These are phyloP conservation scores for Phytophthora citricola DNA, from an alignment of 352 stramenopile species.

Conservation along the genomic window DNA sequence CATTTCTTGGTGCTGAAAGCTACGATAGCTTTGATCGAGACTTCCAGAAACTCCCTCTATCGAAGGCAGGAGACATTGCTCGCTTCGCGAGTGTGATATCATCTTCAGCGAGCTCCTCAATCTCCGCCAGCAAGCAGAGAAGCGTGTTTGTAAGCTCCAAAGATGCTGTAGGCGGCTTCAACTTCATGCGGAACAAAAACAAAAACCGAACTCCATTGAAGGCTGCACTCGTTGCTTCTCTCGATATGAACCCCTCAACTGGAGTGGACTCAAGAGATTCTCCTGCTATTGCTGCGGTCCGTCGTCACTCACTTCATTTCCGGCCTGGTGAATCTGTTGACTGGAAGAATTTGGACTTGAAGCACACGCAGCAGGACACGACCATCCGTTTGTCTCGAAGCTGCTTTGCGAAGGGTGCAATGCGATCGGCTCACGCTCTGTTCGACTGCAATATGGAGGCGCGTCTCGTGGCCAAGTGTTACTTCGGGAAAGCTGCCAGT, in stretches of 20 bases:
- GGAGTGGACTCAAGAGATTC: slow-evolving; percentile 13
- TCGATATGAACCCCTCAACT: slow-evolving; percentile 18
- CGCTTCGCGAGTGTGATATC: slow-evolving; percentile 26
- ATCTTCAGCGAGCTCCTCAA: slow-evolving; percentile 31
- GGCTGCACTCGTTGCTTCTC: background rate
- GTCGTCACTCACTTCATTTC: slow-evolving; percentile 50
- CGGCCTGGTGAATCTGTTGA: slow-evolving; percentile 25
- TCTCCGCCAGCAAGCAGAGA: slow-evolving; percentile 32
- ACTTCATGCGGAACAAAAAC: slow-evolving; percentile 2
- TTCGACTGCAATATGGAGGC: slow-evolving; percentile 40
- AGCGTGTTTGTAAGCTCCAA: slow-evolving; percentile 28
- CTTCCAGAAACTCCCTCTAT: slow-evolving; percentile 33
- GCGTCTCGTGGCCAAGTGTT: slow-evolving; percentile 47
- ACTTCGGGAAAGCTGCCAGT: slow-evolving; percentile 33
- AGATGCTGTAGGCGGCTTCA: background rate
- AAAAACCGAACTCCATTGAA: slow-evolving; percentile 1
- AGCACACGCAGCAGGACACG: slow-evolving; percentile 44
- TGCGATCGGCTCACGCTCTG: slow-evolving; percentile 46
- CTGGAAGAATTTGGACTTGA: slow-evolving; percentile 37
- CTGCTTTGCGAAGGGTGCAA: slow-evolving; percentile 46
- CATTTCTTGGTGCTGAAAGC: slow-evolving; percentile 22
- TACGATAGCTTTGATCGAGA: slow-evolving; percentile 19
- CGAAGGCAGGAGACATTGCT: slow-evolving; percentile 12
- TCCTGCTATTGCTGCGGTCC: slow-evolving; percentile 25
- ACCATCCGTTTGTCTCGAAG: slow-evolving; percentile 36